phyloP scores from a whole-genome alignment of 2,329 filamentous ascomycete species.

The Fusarium sacchari region DNA sequence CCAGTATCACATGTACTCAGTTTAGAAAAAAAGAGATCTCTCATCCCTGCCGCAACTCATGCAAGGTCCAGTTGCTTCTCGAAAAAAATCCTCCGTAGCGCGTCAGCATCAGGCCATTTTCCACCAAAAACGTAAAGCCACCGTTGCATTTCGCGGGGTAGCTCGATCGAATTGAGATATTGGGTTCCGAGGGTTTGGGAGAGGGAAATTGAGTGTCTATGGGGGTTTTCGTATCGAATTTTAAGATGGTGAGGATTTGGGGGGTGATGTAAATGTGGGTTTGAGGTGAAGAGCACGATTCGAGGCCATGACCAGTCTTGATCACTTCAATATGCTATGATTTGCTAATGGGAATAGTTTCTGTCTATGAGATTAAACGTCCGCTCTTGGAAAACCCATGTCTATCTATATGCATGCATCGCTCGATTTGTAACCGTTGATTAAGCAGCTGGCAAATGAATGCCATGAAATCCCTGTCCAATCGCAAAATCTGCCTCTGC shows the following conservation, averaged over 20 bases:
- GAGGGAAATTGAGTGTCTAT: background rate
- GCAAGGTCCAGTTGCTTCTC: conserved; percentile 13
- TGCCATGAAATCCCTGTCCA: conserved; percentile 73
- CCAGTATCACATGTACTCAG: background rate
- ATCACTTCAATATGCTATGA: accelerated
- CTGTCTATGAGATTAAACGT: background rate
- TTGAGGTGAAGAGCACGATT: background rate
- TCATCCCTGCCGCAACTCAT: conserved; percentile 3
- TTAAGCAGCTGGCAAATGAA: conserved; percentile 50
- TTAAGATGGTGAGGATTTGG: background rate
- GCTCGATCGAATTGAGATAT: background rate
- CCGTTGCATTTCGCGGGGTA: conserved; percentile 46
- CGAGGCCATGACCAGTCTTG: no score
- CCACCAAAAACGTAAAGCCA: conserved; percentile 20
- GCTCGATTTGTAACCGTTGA: background rate
- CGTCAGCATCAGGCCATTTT: conserved; percentile 43
- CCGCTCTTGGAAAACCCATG: background rate
- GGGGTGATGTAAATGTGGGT: background rate
- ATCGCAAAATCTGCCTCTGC: conserved; percentile 71
- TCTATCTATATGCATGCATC: background rate
- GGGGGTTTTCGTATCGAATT: conserved; percentile 15
- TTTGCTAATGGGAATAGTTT: background rate
- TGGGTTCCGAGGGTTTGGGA: conserved; percentile 5
- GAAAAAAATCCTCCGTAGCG: conserved; percentile 1
- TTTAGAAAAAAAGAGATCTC: background rate